Conservation (phyloP, 2,329 filamentous ascomycete species). For the Xylaria sp. region DNA sequence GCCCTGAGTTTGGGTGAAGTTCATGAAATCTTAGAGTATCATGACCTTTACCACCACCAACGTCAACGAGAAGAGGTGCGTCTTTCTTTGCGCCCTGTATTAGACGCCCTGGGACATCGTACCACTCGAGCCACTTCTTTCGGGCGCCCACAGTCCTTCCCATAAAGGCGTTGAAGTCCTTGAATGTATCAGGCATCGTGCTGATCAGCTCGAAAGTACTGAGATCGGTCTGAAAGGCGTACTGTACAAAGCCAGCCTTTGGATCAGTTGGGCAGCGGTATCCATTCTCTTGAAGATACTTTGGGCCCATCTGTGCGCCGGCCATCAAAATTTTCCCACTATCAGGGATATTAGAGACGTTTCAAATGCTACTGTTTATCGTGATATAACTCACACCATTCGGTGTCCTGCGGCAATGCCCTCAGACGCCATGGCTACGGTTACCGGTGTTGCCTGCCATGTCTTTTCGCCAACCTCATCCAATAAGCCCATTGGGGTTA, state of each 20-base stretch:
- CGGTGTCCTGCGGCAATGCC: conserved; percentile 42
- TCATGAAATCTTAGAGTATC: conserved; percentile 42
- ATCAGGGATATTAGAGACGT: neutral
- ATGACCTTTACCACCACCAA: conserved; percentile 46
- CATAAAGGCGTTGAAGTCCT: conserved; percentile 45
- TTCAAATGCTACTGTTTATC: neutral
- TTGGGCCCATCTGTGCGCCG: conserved; percentile 37
- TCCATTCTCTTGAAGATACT: conserved; percentile 40
- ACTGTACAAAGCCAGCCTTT: conserved; percentile 43
- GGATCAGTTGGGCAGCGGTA: conserved; percentile 43
- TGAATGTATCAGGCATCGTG: conserved; percentile 36
- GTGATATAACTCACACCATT: conserved; percentile 41
- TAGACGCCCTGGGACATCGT: conserved; percentile 44
- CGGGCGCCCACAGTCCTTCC: conserved; percentile 43
- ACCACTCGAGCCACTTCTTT: conserved; percentile 42
- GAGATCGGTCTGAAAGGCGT: conserved; percentile 45
- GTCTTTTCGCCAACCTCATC: conserved; percentile 39
- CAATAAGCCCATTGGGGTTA: conserved; percentile 41
- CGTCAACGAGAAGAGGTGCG: conserved; percentile 44
- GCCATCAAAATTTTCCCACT: conserved; percentile 39
- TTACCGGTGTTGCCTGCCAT: conserved; percentile 43
- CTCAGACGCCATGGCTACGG: conserved; percentile 41
- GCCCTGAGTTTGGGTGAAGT: conserved; percentile 37
- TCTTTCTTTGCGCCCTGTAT: conserved; percentile 37
- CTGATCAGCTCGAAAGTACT: conserved; percentile 38